Evolutionary conservation across 2,329 filamentous ascomycete species (phyloP).

Genomic region (Ascochyta lentis): DNA sequence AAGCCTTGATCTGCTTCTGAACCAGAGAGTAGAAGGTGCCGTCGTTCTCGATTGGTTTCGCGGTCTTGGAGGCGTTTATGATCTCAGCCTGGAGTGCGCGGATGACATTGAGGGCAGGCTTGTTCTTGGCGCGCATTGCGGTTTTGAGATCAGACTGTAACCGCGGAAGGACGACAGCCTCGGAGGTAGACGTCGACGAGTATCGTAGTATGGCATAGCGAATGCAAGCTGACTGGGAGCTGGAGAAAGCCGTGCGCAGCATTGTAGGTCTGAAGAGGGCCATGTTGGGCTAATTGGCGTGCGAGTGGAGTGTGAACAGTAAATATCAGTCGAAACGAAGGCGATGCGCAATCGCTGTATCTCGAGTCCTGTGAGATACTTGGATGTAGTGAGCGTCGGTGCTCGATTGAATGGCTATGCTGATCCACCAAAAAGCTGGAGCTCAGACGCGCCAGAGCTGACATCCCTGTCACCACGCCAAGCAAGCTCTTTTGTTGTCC

Average conservation of each 20-base stretch:
- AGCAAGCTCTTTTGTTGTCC: constrained; percentile 41
- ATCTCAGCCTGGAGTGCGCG: constrained; percentile 72
- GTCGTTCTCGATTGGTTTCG: constrained; percentile 72
- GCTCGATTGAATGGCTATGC: constrained; percentile 9
- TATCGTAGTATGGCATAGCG: constrained; percentile 32
- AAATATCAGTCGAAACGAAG: background rate
- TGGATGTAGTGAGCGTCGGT: constrained; percentile 1
- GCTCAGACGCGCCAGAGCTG: constrained; percentile 20
- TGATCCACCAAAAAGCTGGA: constrained; percentile 17
- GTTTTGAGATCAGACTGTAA: constrained; percentile 56
- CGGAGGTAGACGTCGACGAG: constrained; percentile 25
- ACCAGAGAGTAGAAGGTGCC: constrained; percentile 72
- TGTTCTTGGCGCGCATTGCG: constrained; percentile 58
- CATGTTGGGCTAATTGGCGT: constrained; percentile 24
- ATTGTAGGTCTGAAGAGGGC: constrained; percentile 34
- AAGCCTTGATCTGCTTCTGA: constrained; percentile 66
- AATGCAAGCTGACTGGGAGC: constrained; percentile 25
- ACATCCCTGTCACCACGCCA: constrained; percentile 29
- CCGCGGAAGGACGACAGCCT: constrained; percentile 49
- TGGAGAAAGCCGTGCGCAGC: constrained; percentile 22
- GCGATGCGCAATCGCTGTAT: background rate
- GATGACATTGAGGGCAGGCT: constrained; percentile 70
- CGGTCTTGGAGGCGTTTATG: constrained; percentile 77
- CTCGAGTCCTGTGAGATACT: no score
- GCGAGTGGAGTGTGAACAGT: background rate